Conservation (phyloP, 768 basidiomycete genomes). For the Leccinum variicolor region DNA sequence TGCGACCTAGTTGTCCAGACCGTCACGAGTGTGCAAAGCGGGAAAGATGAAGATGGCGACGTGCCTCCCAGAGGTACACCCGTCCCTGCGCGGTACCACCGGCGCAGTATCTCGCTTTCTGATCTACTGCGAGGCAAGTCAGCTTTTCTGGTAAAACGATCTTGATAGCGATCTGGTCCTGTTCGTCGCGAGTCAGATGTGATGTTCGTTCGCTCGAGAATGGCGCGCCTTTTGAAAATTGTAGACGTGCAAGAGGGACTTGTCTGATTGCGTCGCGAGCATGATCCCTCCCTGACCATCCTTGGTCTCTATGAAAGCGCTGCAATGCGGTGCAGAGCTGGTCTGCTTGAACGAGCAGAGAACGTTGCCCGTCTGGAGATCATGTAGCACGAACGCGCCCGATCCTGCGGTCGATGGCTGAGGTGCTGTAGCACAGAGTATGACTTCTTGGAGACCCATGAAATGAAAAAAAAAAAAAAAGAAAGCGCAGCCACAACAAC, state of each 20-base stretch:
- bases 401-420: conserved; percentile 40
- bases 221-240: conserved; percentile 85
- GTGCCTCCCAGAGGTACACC: conserved; percentile 94
- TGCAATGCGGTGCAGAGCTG: conserved; percentile 58
- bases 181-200: conserved; percentile 3
- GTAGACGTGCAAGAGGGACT: conserved; percentile 86
- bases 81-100: conserved; percentile 88
- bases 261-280: conserved; percentile 82
- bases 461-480: not conserved
- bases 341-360: conserved; percentile 91
- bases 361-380: conserved; percentile 70
- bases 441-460: conserved; percentile 64
- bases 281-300: conserved; percentile 80
- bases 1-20: conserved; percentile 52
- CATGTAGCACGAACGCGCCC: conserved; percentile 73
- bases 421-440: conserved; percentile 62
- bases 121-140: conserved; percentile 73
- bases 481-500: conserved; percentile 16
- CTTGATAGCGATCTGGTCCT: conserved; percentile 90
- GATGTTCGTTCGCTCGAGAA: not conserved
- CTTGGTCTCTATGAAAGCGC: conserved; percentile 63
- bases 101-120: conserved; percentile 71
- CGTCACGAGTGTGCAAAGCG: conserved; percentile 14
- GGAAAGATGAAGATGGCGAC: conserved; percentile 27
- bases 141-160: conserved; percentile 89